Evolutionary conservation across 2,329 filamentous ascomycete genomes (phyloP), one percentile per base, ranked within the genome.

Genomic region (Hymenoscyphus fraxineus): DNA sequence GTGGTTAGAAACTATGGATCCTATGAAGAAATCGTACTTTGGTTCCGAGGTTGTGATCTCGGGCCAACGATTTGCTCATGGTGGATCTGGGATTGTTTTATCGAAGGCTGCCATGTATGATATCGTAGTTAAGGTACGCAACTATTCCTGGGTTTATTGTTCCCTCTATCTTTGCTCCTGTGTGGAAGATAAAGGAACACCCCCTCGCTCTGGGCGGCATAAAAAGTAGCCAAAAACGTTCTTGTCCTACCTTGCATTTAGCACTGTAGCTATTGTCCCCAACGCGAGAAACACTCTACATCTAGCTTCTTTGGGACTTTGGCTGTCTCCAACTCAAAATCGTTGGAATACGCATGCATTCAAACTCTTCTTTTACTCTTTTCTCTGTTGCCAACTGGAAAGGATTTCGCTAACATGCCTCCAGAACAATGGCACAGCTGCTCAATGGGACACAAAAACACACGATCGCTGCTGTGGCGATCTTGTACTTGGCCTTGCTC

Each of bases 11-110:
- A 66, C 51, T 2, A 31, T 68, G 15, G 61, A 67, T 60, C 65
- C 65, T 16, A 58, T 68, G 5, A 76, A 81, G 62, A 76, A 77
- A 58, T 76, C 77, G 39, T 86, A 85, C 68, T 74, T 85, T n/a
- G 84, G 84, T 13, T 83, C 82, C 65, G 75, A 80, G 22, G 78
- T 80, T 16, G 76, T 79, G 60, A 71, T 83, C 47, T 73, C 73
- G n/a, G 73, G 72, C 19, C 77, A 80, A 51, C 70, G 73, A 9
- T 86, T 86, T 65, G 84, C 77, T 1, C 84, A 86, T 67, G 84
- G 84, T 2, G 84, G 84, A 2, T 83, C 80, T 58, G 84, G 84
- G 1, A 85, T 84, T 61, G 67, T 83, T 32, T 66, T 86, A 44
- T 85, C 82, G 27, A 76, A 80, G 39, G 80, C 78, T 1, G 79